Conservation (phyloP, 192 early-diverging fungal genomes). For the Radiomyces spectabilis region DNA sequence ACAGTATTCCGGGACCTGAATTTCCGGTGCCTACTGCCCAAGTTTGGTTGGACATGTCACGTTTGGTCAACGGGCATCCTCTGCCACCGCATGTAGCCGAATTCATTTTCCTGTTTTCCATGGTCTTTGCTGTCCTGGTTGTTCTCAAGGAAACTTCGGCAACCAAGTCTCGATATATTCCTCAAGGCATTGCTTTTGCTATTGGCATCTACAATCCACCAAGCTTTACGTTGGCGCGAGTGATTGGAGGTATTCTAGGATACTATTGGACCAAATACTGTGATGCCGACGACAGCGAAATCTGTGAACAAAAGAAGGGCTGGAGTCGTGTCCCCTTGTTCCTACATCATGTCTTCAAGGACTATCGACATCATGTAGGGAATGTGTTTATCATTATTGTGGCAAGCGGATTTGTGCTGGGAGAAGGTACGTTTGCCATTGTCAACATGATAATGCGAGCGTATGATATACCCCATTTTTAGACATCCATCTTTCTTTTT, state of each 20-base stretch:
- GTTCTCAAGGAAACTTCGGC: slow-evolving; percentile 15
- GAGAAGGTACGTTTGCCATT: slow-evolving; percentile 66
- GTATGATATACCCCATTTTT: slow-evolving; percentile 24
- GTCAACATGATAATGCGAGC: slow-evolving; percentile 42
- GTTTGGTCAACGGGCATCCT: slow-evolving; percentile 65
- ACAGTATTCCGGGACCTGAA: slow-evolving; percentile 55
- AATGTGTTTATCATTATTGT: slow-evolving; percentile 60
- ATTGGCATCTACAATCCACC: slow-evolving; percentile 76
- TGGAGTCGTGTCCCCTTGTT: too few relatives aligned
- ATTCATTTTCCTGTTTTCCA: slow-evolving; percentile 47
- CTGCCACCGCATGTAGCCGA: slow-evolving; percentile 55
- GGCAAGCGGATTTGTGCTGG: slow-evolving; percentile 68
- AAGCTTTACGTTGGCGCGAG: slow-evolving; percentile 63
- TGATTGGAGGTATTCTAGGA: slow-evolving; percentile 48
- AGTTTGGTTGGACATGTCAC: slow-evolving; percentile 72
- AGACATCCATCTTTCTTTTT: too few relatives aligned
- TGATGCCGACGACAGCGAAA: neutral
- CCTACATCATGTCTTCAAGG: too few relatives aligned
- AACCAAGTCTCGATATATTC: slow-evolving; percentile 44
- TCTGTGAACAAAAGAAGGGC: too few relatives aligned
- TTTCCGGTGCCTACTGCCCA: slow-evolving; percentile 67
- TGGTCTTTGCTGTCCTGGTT: slow-evolving; percentile 36
- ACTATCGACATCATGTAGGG: slow-evolving; percentile 27
- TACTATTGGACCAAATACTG: slow-evolving; percentile 41
- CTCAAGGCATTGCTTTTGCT: slow-evolving; percentile 73